These are phyloP conservation scores for Chaetomium sp. DNA, from an alignment of 2,329 filamentous ascomycete species.

Conservation along the genomic window DNA sequence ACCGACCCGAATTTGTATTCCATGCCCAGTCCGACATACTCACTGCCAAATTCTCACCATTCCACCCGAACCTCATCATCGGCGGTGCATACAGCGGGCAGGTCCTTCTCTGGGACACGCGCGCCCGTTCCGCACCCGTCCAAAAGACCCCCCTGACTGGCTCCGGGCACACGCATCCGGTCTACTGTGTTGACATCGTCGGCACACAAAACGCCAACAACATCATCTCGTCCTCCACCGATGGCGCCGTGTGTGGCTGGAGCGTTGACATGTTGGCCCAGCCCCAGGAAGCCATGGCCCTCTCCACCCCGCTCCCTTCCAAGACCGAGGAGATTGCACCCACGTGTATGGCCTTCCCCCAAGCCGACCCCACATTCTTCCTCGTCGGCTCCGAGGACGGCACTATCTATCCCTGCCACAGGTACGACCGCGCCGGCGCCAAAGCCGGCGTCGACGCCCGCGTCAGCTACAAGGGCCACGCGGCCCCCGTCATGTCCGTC, in stretches of 20 bases:
- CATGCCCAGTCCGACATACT: conserved; percentile 94
- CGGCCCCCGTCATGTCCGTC: conserved; percentile 90
- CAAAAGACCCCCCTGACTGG: conserved; percentile 95
- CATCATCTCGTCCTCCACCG: conserved; percentile 93
- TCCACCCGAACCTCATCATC: conserved; percentile 92
- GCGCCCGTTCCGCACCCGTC: conserved; percentile 79
- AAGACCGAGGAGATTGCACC: conserved; percentile 94
- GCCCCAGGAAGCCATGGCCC: conserved; percentile 86
- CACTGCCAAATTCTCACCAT: conserved; percentile 95
- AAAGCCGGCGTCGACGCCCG: conserved; percentile 91
- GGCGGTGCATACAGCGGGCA: conserved; percentile 96
- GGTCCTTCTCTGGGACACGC: conserved; percentile 93
- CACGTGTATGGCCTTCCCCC: conserved; percentile 89
- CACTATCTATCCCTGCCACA: conserved; percentile 89
- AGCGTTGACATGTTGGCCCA: conserved; percentile 96
- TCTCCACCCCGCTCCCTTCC: conserved; percentile 76
- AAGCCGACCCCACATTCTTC: conserved; percentile 95
- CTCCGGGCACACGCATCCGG: conserved; percentile 89
- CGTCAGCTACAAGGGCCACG: conserved; percentile 82
- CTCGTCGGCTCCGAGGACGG: conserved; percentile 96
- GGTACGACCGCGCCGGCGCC: conserved; percentile 93
- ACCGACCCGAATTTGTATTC: conserved; percentile 92
- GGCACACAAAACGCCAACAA: conserved; percentile 99
- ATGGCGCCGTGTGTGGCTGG: conserved; percentile 95
- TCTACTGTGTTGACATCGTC: conserved; percentile 92